Percentiles rank a stretch among this genome's conserved stretches.
Evolutionary conservation across 495 filamentous ascomycete genomes (phyloP).

Genomic region (Haplographium delicatum): DNA sequence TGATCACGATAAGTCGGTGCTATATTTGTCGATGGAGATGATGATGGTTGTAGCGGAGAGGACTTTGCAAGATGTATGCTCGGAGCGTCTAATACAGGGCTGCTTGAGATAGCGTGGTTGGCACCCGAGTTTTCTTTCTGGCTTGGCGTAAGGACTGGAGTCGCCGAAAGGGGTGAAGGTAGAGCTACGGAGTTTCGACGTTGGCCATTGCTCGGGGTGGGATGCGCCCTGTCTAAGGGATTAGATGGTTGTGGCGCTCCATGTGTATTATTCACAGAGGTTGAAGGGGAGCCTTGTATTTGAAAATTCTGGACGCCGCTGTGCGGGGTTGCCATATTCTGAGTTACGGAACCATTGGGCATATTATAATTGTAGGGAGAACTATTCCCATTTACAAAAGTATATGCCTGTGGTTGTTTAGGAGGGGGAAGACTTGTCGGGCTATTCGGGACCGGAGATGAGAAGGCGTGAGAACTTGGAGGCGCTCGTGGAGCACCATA

Average conservation of each 20-base stretch:
- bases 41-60: not conserved
- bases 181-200: constrained; percentile 10
- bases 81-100: constrained; percentile 7
- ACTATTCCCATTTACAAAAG: constrained; percentile 18
- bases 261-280: not conserved
- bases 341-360: not conserved
- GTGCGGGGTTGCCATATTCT: not conserved
- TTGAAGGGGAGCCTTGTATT: constrained; percentile 10
- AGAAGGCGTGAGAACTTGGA: constrained; percentile 19
- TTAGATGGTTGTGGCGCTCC: not conserved
- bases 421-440: constrained; percentile 25
- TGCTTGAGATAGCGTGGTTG: constrained; percentile 7
- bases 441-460: constrained; percentile 24
- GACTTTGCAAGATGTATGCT: constrained; percentile 5
- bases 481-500: constrained; percentile 8
- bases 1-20: not conserved
- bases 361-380: not conserved
- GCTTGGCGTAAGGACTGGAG: constrained; percentile 20
- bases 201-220: constrained; percentile 5
- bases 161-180: constrained; percentile 17
- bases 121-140: constrained; percentile 2
- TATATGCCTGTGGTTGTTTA: constrained; percentile 13
- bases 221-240: constrained; percentile 1
- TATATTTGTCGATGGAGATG: not conserved
- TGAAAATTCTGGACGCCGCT: not conserved